A percentile compares a stretch with the other conserved stretches of the same genome.
Conservation (phyloP, 2,329 filamentous ascomycete genomes). For the Pseudopithomyces chartarum region DNA sequence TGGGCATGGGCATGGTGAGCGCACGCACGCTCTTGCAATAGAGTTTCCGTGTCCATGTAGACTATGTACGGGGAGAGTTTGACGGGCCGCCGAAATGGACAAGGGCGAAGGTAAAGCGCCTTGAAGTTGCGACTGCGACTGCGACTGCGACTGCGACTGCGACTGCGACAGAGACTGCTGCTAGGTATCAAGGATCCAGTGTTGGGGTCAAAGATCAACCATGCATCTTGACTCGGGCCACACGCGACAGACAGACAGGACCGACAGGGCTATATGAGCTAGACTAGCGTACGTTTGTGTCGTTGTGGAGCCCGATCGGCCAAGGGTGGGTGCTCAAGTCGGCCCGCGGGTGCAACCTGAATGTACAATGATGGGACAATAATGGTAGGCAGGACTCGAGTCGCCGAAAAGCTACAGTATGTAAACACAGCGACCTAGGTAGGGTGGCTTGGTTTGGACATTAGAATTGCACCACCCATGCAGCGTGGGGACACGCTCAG, state of each 20-base stretch:
- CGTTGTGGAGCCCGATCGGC: constrained; percentile 2
- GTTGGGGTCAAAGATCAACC: not conserved
- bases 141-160: not conserved
- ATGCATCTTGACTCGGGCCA: not conserved
- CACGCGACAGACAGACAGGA: not conserved
- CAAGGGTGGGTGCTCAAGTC: not conserved
- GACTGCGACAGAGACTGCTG: not conserved
- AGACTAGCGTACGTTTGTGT: constrained; percentile 2
- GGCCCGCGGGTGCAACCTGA: constrained; percentile 1
- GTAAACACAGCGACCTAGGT: not conserved
- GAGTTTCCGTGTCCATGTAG: too few species aligned
- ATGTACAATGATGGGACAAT: not conserved
- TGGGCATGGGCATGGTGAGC: too few species aligned
- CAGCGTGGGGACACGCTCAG: not conserved
- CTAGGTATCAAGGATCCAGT: not conserved
- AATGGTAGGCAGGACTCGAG: too few species aligned
- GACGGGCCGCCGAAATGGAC: too few species aligned
- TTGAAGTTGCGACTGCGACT: not conserved
- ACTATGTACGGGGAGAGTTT: too few species aligned
- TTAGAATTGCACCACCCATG: not conserved
- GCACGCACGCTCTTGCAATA: too few species aligned
- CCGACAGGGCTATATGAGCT: not conserved
- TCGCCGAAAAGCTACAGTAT: too few species aligned
- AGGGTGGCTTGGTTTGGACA: not conserved
- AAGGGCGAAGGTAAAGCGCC: not conserved